Percentiles rank a stretch among this genome's conserved stretches.
Evolutionary conservation across 805 yeast genomes (phyloP).

Genomic region (Blastobotrys parvus): DNA sequence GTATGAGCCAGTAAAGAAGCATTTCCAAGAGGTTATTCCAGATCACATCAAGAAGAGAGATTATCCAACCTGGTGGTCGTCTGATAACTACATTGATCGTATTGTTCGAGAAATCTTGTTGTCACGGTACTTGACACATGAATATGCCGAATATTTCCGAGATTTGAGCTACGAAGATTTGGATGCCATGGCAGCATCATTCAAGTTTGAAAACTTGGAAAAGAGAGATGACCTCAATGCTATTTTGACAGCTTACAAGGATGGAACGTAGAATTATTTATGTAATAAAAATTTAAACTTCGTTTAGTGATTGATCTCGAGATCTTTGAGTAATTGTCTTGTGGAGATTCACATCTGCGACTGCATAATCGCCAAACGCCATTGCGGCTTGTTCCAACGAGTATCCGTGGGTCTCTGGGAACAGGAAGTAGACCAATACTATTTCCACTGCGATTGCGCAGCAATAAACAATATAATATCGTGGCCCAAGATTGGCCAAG

Average conservation of each 20-base stretch:
- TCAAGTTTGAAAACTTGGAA: conserved; percentile 39
- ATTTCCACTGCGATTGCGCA: too few relatives aligned
- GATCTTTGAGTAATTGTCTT: too few relatives aligned
- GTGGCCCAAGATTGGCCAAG: conserved; percentile 35
- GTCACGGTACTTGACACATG: conserved; percentile 38
- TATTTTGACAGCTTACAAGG: conserved; percentile 11
- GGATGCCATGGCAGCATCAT: conserved; percentile 43
- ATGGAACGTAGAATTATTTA: too few relatives aligned
- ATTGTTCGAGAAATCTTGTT: conserved; percentile 38
- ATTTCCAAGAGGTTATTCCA: conserved; percentile 34
- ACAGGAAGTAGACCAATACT: too few relatives aligned
- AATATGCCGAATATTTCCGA: conserved; percentile 38
- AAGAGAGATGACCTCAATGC: conserved; percentile 36
- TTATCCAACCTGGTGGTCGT: conserved; percentile 37
- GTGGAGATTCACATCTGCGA: too few relatives aligned
- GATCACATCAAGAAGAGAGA: conserved; percentile 33
- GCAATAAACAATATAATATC: conserved; percentile 40
- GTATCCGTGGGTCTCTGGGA: too few relatives aligned
- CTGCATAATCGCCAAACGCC: too few relatives aligned
- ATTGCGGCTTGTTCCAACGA: too few relatives aligned
- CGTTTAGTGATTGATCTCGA: too few relatives aligned
- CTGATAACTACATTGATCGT: conserved; percentile 32
- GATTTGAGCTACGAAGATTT: conserved; percentile 38
- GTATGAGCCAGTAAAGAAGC: conserved; percentile 32
- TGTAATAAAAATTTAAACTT: too few relatives aligned